Evolutionary conservation across 208 protist genomes (phyloP), one percentile per base, ranked within the genome.

Genomic region (Acanthamoeba royreba): DNA sequence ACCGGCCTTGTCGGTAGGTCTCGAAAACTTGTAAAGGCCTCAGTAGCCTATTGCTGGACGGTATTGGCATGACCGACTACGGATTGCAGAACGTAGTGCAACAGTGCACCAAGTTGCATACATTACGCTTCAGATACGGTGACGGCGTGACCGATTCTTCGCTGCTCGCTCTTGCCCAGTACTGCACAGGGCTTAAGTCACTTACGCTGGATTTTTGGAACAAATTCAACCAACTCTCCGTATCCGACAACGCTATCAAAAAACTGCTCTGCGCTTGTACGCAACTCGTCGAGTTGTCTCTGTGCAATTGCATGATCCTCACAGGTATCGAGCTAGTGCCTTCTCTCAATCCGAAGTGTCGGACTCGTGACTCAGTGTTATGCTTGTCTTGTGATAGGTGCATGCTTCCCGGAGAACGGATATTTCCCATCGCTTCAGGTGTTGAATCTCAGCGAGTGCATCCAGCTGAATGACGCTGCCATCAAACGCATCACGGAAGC

Each of bases 221-320:
- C 79, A 87, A 87, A n/a, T 87, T 87, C 79, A 87, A 87, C 79
- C 79, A 87, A 38, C 43, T 61, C 79, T 63, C 46, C 25, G 79
- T 87, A 7, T 63, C 46, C 79, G 79, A 87, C 46, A 87, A 87
- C 46, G 79, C 79, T 25, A 87, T 87, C 43, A 87, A 61, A 28
- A 87, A 87, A 38, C 79, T 87, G 11, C 79, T 87, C 49, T 87
- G 79, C 33, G 46, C 46, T 28, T 87, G 79, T 47, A 87, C 79
- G 22, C 79, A 87, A 38, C 49, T 87, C n/a, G 43, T 87, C 25
- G 79, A 87, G 79, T 47, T 87, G 5, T 87, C 79, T 38, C 79
- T 87, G 45, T 87, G 46, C 79, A 87, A 87, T 47, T 87, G 79
- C 79, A 87, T 87, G 43, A 61, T 87, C 43, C 79, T 87, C 79